Evolutionary conservation across 306 rosid species (phyloP), one percentile per base, ranked within the genome.

Genomic region (Citrullus amarus): DNA sequence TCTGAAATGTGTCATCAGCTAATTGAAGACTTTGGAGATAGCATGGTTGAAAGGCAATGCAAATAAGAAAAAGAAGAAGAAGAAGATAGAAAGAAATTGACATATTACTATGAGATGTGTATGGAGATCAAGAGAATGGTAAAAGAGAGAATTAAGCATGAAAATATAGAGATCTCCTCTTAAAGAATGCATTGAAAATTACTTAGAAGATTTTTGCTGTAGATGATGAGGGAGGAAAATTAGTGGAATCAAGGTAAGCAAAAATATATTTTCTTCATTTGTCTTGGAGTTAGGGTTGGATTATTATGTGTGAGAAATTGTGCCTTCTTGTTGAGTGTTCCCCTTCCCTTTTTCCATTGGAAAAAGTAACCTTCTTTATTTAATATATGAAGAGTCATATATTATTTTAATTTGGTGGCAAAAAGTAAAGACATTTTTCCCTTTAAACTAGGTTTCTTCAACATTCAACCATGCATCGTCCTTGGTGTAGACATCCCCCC

Each of bases 361-460:
- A 68, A 68, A 41, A 20, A n/a, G 28, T 18, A 68, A 39, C 51
- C 54, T 16, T 53, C 2, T 53, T 41, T 12, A 0, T 0, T 43
- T 41, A 39, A 44, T 44, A 25, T 41, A 46, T 5, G 20, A 44
- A 25, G 2, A 70, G 9, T 10, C 22, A 22, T 70, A 38, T 4
- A 59, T 32, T 69, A 36, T 67, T 22, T 69, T 22, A 70, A 1
- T 70, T 70, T 70, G 76, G 76, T 46, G 57, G 39, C 41, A 70
- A 70, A 70, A 70, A 70, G 76, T 70, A 20, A 48, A 70, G 76
- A 70, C 76, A 70, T 25, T 12, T 46, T 70, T 70, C 76, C 76
- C 76, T 5, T 22, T 70, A 46, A 70, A 70, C 58, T 25, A 70
- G 76, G 76, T 46, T 70, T 70, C 13, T 70, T 70, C 58, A 46